Percentiles rank a stretch among this genome's conserved stretches.
Conservation (phyloP, 331 rosid genomes). For the Spiraea crenata region DNA sequence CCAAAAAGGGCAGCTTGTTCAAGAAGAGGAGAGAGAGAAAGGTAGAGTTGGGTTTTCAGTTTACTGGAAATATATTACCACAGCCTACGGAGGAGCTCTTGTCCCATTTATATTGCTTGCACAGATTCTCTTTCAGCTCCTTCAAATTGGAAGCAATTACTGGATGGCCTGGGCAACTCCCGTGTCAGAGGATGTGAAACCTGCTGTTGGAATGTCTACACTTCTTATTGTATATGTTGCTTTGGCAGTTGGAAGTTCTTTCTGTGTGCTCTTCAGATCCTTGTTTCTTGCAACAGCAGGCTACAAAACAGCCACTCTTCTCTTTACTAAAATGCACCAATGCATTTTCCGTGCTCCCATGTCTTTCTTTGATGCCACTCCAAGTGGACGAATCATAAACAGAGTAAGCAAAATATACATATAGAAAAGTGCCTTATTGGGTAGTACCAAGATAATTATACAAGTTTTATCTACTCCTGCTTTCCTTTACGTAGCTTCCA, state of each 20-base stretch:
- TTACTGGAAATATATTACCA: conserved; percentile 74
- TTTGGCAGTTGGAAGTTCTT: conserved; percentile 65
- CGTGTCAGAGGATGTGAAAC: conserved; percentile 47
- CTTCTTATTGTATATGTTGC: conserved; percentile 59
- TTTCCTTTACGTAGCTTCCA: background rate
- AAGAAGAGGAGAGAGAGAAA: conserved; percentile 92
- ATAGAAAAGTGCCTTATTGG: background rate
- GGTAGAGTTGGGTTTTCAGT: conserved; percentile 75
- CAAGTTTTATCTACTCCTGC: background rate
- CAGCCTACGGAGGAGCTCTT: conserved; percentile 81
- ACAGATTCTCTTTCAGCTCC: conserved; percentile 61
- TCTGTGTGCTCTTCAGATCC: conserved; percentile 52
- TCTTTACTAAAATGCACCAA: conserved; percentile 70
- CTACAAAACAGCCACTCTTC: conserved; percentile 66
- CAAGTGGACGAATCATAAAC: conserved; percentile 74
- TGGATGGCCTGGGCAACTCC: conserved; percentile 97
- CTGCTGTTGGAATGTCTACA: conserved; percentile 41
- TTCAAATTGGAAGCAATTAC: conserved; percentile 89
- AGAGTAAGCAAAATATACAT: conserved; percentile 44
- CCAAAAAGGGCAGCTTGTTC: conserved; percentile 71
- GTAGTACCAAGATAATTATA: background rate
- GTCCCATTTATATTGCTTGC: conserved; percentile 71
- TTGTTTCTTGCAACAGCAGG: conserved; percentile 50
- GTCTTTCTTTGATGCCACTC: conserved; percentile 89
- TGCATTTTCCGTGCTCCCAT: conserved; percentile 80